Evolutionary conservation across 2,329 filamentous ascomycete genomes (phyloP), one percentile per base, ranked within the genome.

Genomic region (Alternaria sp.): DNA sequence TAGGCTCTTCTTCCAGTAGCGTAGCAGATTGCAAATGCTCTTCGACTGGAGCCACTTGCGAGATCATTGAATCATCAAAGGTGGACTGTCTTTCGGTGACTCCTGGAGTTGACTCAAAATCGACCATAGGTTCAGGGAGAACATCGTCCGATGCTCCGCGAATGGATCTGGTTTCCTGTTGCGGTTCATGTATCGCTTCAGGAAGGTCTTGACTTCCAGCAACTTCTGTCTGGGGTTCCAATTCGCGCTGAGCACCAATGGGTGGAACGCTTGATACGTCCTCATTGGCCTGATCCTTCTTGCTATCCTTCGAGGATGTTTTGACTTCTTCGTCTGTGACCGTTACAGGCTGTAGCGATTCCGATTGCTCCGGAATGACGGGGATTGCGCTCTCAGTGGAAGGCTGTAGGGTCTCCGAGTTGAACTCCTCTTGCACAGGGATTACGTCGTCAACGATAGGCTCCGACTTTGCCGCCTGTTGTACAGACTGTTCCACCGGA

Each of bases 231-330:
- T 32, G 11, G 8, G 41, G 20, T 8, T 28, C 50, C 4, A 45
- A 11, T 32, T 49, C 56, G 22, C 51, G 60, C 22, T 50, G 32
- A 22, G 32, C 20, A 12, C 53, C 60, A 34, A 43, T 32, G n/a
- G 38, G 22, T 18, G 49, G 34, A 5, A 48, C 44, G n/a, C 28
- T 52, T 20, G 48, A 22, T 10, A 57, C 41, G 12, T 56, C 45
- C 10, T 65, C 62, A 20, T 49, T 45, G 1, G 28, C 5, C 40
- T 64, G 65, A 14, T 45, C 56, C 54, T 63, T 84, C 14, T 79
- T 57, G 18, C 43, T 79, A 63, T 83, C 84, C 62, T 81, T 80
- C 59, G 79, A 82, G 49, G 73, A 69, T 14, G 48, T 41, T 12
- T 54, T 25, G 28, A 48, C 32, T 18, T 64, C 64, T 11, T 60